Base-by-base conservation (phyloP, 2,329 filamentous ascomycete species). In the Aspergillus arachidicola region DNA sequence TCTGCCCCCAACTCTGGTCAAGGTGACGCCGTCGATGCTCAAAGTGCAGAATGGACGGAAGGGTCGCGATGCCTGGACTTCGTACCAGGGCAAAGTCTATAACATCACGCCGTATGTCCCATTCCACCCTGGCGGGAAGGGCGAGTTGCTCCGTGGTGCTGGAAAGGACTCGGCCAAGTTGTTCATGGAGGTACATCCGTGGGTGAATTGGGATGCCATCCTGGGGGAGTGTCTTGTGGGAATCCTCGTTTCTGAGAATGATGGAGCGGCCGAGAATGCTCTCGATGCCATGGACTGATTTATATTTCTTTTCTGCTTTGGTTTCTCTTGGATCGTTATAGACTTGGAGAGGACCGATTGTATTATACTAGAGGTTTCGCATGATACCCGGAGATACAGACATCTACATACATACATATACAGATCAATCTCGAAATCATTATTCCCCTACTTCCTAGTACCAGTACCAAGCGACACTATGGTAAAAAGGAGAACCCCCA, bases 31-130 rank as follows among this genome's bases (percentile, higher is more conserved):
- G 1, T 89, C 89, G 6, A 87, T 92, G 84, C 84, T 99, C 14
- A 90, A 89, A 75, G 79, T 82, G 45, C 89, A 93, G 79, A 96
- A 91, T 45, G 94, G 94, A 0, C 87, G 94, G 34, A 91, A 91
- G 74, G 93, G 93, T 10, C 89, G 86, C 65, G 92, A 96, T 72
- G 93, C 94, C 0, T 99, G 95, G 95, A 96, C 91, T 64, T 91
- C 88, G 1, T 89, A 96, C 64, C 90, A 92, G 64, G 94, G 94
- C 1, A 91, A 91, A 72, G 94, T 98, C 32, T 99, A 98, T 80
- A 98, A 98, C 73, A 89, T 99, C 62, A 90, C 90, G 0, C 93
- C 94, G 0, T 99, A 98, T 75, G 76, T 93, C 41, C 89, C 91
- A 1, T 99, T 93, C 75, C 95, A 99, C 76, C 95, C 95, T 0